phyloP scores from a whole-genome alignment of 2,329 filamentous ascomycete species.

The Colletotrichum falcatum region DNA sequence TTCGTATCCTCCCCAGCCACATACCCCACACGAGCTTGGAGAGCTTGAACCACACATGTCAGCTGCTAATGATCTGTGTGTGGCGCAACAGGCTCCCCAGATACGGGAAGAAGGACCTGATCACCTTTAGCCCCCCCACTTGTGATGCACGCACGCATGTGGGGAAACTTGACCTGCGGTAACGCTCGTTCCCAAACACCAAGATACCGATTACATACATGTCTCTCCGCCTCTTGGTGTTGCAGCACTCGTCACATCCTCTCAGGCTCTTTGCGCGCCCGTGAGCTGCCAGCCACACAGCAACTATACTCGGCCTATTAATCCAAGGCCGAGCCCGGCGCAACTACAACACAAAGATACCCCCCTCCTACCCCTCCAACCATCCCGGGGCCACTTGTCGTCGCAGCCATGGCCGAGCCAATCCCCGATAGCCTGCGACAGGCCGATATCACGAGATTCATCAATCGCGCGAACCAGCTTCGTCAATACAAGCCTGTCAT shows the following conservation, averaged over 20 bases:
- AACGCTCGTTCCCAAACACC: conserved; percentile 17
- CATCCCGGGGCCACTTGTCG: neutral
- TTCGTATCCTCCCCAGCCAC: conserved; percentile 22
- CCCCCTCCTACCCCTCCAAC: neutral
- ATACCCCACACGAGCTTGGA: conserved; percentile 38
- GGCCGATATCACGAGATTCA: conserved; percentile 86
- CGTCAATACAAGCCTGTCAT: conserved; percentile 87
- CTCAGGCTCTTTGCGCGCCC: conserved; percentile 21
- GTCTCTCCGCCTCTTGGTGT: conserved; percentile 20
- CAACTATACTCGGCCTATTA: neutral
- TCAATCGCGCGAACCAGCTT: conserved; percentile 85
- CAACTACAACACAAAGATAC: neutral
- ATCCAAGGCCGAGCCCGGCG: neutral
- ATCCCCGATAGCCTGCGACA: conserved; percentile 80
- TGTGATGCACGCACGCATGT: conserved; percentile 28
- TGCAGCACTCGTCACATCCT: conserved; percentile 33
- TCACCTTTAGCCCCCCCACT: conserved; percentile 5
- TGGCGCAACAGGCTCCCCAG: conserved; percentile 20
- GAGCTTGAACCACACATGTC: conserved; percentile 39
- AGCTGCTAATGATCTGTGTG: neutral
- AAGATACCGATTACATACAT: conserved; percentile 6
- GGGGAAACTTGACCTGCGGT: conserved; percentile 21
- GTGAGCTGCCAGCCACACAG: conserved; percentile 15
- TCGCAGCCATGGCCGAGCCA: conserved; percentile 72
- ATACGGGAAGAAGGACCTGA: neutral